phyloP scores from a whole-genome alignment of 495 filamentous ascomycete genomes.

The Lentithecium fluviatile region DNA sequence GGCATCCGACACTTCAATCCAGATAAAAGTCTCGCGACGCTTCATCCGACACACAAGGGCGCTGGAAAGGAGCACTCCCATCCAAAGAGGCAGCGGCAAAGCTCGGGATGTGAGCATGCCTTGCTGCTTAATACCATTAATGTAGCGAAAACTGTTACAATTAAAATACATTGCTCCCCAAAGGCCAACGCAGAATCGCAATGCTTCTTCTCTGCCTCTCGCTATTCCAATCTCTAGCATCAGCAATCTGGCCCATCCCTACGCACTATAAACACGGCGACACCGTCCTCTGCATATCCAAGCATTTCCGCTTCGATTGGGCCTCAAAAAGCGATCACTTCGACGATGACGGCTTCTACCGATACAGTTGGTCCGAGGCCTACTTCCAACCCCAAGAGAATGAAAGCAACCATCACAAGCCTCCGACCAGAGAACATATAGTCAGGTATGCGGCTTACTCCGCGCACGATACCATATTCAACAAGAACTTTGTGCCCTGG shows the following conservation, averaged over 20 bases:
- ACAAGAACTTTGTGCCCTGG: slow-evolving; percentile 69
- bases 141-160: no score
- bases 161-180: no score
- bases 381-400: background rate
- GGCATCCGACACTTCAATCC: no score
- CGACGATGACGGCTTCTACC: slow-evolving; percentile 1
- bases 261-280: slow-evolving; percentile 52
- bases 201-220: slow-evolving; percentile 41
- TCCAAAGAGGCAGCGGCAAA: no score
- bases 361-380: background rate
- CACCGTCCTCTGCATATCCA: slow-evolving; percentile 56
- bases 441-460: slow-evolving; percentile 47
- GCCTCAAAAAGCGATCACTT: slow-evolving; percentile 47
- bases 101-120: no score
- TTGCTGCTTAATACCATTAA: no score
- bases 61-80: no score
- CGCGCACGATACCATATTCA: slow-evolving; percentile 55
- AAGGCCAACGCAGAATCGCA: slow-evolving; percentile 35
- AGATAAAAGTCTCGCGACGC: no score
- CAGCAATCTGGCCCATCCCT: slow-evolving; percentile 63
- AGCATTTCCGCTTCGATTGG: slow-evolving; percentile 48
- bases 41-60: no score
- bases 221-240: slow-evolving; percentile 37
- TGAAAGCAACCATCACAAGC: slow-evolving; percentile 6
- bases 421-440: slow-evolving; percentile 34